Evolutionary conservation across 2,329 filamentous ascomycete species (phyloP).

Genomic region (Tricladium varicosporioides): DNA sequence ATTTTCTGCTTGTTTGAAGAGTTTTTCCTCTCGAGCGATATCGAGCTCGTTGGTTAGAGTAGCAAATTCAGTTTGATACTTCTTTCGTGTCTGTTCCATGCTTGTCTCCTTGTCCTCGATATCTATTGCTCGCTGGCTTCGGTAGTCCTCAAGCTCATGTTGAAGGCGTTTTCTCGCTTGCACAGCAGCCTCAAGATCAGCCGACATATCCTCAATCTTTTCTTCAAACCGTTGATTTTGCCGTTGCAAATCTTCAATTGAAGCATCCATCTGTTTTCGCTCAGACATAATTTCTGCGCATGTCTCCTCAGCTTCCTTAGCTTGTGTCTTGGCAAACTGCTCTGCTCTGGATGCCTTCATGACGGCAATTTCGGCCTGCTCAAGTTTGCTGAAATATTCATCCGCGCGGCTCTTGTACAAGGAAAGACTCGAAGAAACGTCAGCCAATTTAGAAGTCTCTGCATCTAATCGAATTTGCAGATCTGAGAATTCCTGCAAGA

Average conservation of each 20-base stretch:
- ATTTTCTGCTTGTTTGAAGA: slow-evolving; percentile 83
- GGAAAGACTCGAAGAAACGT: slow-evolving; percentile 79
- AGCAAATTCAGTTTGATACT: slow-evolving; percentile 92
- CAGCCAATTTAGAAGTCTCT: slow-evolving; percentile 79
- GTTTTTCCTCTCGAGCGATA: slow-evolving; percentile 84
- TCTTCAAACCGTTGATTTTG: slow-evolving; percentile 89
- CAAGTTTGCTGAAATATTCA: slow-evolving; percentile 95
- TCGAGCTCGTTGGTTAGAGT: slow-evolving; percentile 90
- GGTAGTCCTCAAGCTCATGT: slow-evolving; percentile 96
- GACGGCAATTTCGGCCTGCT: slow-evolving; percentile 94
- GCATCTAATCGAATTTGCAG: slow-evolving; percentile 90
- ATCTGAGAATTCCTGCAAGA: slow-evolving; percentile 89
- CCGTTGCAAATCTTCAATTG: slow-evolving; percentile 85
- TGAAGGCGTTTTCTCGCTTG: slow-evolving; percentile 93
- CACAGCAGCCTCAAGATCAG: slow-evolving; percentile 79
- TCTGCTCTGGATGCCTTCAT: slow-evolving; percentile 89
- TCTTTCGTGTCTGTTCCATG: slow-evolving; percentile 95
- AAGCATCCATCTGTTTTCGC: slow-evolving; percentile 82
- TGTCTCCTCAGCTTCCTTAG: slow-evolving; percentile 86
- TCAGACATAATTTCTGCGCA: slow-evolving; percentile 90
- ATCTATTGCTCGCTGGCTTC: slow-evolving; percentile 90
- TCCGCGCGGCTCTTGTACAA: slow-evolving; percentile 91
- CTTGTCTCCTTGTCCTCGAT: slow-evolving; percentile 95
- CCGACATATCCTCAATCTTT: slow-evolving; percentile 84
- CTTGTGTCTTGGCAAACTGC: slow-evolving; percentile 88